Base-by-base conservation (phyloP, 2,329 filamentous ascomycete species). In the Trichoderma oligosporum region DNA sequence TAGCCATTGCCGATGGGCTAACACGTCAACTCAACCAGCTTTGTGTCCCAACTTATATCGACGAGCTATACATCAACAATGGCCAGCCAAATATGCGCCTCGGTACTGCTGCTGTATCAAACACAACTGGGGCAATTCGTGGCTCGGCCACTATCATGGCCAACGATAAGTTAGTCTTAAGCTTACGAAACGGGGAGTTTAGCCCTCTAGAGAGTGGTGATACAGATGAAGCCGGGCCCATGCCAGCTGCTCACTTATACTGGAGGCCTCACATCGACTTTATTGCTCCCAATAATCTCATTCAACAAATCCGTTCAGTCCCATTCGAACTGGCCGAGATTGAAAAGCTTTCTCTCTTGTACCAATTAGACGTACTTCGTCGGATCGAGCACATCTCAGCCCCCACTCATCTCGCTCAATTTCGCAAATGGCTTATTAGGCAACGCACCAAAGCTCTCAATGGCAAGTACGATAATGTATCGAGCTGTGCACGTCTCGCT, bases 391-490 rank as follows among this genome's bases (percentile, higher is more conserved):
- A 22, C n/a, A 4, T 27, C 2, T 12, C 44, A 27, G 2, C 31
- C 1, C 4, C 35, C 11, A 12, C n/a, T 2, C 22, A 46, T 31
- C 53, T 57, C 7, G n/a, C n/a, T 18, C 18, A 44, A 1, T 57
- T 42, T 35, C n/a, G 25, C 38, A 16, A 35, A 18, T 61, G 60
- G 60, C 53, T 61, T 14, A 22, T 9, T 20, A n/a, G 9, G 5
- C 49, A 56, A 25, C 31, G 41, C 6, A 41, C 24, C 24, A 56
- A 38, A 7, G 44, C 42, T 16, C 39, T 39, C 7, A 25, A 20
- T 11, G 42, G 42, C 31, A 31, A 33, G 16, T 44, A 54, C 27
- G 39, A 44, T 22, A 14, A 44, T 36, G 41, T 47, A 14, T 7
- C 39, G 2, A 41, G 38, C 8, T 36, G 41, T 20, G 9, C 41